These are phyloP conservation scores for Kluyveromyces dobzhanskii DNA, from an alignment of 805 yeast species.

Conservation along the genomic window DNA sequence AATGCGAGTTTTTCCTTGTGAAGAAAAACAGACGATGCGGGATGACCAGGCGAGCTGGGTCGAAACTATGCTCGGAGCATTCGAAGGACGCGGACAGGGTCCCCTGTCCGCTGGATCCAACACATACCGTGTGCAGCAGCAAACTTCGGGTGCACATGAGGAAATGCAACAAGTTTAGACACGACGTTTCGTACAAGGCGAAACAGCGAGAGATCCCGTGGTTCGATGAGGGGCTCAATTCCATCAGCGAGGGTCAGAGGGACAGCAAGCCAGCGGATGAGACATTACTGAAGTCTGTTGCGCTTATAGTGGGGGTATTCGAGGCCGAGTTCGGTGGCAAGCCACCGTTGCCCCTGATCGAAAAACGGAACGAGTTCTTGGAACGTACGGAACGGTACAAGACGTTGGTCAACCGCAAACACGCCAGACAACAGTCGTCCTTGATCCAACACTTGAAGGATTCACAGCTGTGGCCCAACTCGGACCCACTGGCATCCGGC, in stretches of 20 bases:
- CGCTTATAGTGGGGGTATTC: constrained; percentile 31
- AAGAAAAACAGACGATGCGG: constrained; percentile 26
- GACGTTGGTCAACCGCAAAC: constrained; percentile 51
- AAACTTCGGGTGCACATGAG: constrained; percentile 47
- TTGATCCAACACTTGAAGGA: constrained; percentile 57
- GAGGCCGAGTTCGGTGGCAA: constrained; percentile 28
- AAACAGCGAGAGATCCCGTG: constrained; percentile 36
- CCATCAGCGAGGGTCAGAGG: not conserved
- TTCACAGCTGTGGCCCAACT: constrained; percentile 30
- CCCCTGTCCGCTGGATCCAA: constrained; percentile 69
- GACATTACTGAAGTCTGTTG: constrained; percentile 14
- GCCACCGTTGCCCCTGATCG: constrained; percentile 21
- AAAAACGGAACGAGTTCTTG: constrained; percentile 19
- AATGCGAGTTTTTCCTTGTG: constrained; percentile 21
- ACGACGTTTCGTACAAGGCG: constrained; percentile 27
- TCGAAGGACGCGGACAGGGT: constrained; percentile 38
- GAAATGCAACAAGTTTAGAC: constrained; percentile 48
- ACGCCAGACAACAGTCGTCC: constrained; percentile 76
- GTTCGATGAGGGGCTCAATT: constrained; percentile 43
- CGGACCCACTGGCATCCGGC: not conserved
- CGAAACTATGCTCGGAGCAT: constrained; percentile 61
- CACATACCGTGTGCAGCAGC: constrained; percentile 62
- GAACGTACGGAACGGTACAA: constrained; percentile 39
- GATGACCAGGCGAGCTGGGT: constrained; percentile 19
- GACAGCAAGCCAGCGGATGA: constrained; percentile 2